Conservation (phyloP, 2,329 filamentous ascomycete genomes). For the Xylariaceae sp. region DNA sequence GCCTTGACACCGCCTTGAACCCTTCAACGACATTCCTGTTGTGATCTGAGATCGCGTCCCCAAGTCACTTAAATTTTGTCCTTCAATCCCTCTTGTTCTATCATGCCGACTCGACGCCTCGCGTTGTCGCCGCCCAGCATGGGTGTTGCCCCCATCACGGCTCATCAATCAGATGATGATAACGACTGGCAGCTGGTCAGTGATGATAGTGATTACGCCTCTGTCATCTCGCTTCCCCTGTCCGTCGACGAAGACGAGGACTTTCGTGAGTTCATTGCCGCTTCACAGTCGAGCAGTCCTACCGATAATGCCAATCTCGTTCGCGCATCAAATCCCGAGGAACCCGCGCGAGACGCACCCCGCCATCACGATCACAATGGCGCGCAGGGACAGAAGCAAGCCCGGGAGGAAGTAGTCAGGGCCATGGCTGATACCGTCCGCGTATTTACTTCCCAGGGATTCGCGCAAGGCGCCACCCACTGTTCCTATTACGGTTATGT, state of each 20-base stretch:
- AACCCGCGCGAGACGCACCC: not conserved
- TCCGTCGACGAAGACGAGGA: slow-evolving; percentile 19
- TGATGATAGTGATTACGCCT: slow-evolving; percentile 22
- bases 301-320: slow-evolving; percentile 2
- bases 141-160: not conserved
- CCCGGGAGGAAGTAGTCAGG: no score
- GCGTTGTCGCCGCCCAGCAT: slow-evolving; percentile 4
- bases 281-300: not conserved
- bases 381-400: not conserved
- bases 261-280: not conserved
- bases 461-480: no score
- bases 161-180: slow-evolving; percentile 8
- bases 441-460: not conserved
- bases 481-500: no score
- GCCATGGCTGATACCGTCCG: not conserved
- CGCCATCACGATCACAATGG: not conserved
- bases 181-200: slow-evolving; percentile 29
- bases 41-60: not conserved
- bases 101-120: no score
- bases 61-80: no score
- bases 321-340: not conserved
- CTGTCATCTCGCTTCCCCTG: slow-evolving; percentile 25
- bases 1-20: not conserved
- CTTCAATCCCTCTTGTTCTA: no score
- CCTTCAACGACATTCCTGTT: not conserved